Evolutionary conservation across 2,329 filamentous ascomycete genomes (phyloP), one percentile per base, ranked within the genome.

Genomic region (Colletotrichum spinosum): DNA sequence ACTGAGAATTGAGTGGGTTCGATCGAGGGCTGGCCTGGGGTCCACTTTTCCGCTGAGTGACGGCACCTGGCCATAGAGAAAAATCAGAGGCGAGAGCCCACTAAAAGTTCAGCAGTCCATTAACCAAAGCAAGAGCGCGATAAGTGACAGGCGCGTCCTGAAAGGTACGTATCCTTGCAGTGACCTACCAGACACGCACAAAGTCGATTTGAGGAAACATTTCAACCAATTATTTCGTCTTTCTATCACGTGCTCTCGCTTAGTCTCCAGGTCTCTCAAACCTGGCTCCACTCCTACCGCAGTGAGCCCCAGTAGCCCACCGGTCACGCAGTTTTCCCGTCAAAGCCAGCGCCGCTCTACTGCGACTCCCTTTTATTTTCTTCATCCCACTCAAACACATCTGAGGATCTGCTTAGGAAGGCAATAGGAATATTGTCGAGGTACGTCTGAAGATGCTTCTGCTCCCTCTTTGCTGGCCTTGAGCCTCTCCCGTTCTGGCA

Each of bases 391-490:
- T 71, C 60, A 70, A 74, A 67, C 65, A 78, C 81, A 84, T 86
- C 83, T 84, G 79, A 84, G 80, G 79, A 83, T 83, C 75, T 86
- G 84, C 85, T 87, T 85, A 87, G 84, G 85, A 87, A 82, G 85
- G 84, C 85, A 87, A 82, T 84, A 80, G 73, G 72, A 63, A 75
- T 83, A 84, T 85, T 87, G 85, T 87, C 85, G 85, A 87, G 85
- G 85, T 87, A 87, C 73, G 85, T 87, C 81, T 83, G 78, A 80
- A 79, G 81, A 84, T 84, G 81, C 78, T 81, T 78, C 65, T 67
- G 63, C 37, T 53, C 63, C 62, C 69, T 56, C 63, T 67, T 64
- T 67, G 55, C 50, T 67, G 61, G 60, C 64, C 25, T n/a, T 67
- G 59, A 58, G 60, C 54, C 53, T 42, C 68, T 65, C 67, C 64